A percentile compares a stretch with the other conserved stretches of the same genome.
phyloP scores from a whole-genome alignment of 2,329 filamentous ascomycete genomes.

The Colletotrichum liriopes region DNA sequence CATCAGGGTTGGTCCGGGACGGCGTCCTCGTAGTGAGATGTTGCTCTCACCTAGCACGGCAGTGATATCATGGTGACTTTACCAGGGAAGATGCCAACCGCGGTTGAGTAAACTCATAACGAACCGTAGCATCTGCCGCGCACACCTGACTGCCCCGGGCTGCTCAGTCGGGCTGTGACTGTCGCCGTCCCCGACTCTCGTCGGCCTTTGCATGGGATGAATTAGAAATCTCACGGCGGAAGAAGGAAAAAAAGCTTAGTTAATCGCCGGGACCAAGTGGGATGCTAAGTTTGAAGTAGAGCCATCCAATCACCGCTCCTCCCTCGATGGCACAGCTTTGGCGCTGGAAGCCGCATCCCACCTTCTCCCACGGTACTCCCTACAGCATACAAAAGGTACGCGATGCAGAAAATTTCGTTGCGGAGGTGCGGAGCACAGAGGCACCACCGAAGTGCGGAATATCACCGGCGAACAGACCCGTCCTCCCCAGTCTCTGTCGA shows the following conservation, averaged over 20 bases:
- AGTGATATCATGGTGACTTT: constrained; percentile 15
- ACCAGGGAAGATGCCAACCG: constrained; percentile 1
- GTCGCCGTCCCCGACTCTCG: constrained; percentile 21
- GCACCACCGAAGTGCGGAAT: neutral
- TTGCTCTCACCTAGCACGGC: constrained; percentile 1
- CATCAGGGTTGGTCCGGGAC: constrained; percentile 3
- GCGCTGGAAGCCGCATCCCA: neutral
- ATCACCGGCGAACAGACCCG: neutral
- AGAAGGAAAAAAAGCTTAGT: constrained; percentile 28
- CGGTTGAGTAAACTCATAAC: neutral
- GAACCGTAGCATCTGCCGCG: neutral
- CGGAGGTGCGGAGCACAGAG: constrained; percentile 1
- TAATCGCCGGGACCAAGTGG: constrained; percentile 29
- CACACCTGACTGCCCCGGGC: neutral
- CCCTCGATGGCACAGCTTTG: constrained; percentile 1
- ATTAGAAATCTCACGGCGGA: constrained; percentile 39
- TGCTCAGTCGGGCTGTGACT: constrained; percentile 8
- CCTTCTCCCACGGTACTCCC: constrained; percentile 6
- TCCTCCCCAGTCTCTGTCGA: constrained; percentile 1
- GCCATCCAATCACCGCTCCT: neutral
- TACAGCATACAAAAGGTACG: neutral
- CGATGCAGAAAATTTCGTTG: neutral
- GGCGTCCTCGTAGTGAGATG: constrained; percentile 4
- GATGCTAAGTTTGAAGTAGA: constrained; percentile 11
- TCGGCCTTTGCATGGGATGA: constrained; percentile 28